phyloP scores from a whole-genome alignment of 768 basidiomycete genomes.

The Saitozyma sp. region DNA sequence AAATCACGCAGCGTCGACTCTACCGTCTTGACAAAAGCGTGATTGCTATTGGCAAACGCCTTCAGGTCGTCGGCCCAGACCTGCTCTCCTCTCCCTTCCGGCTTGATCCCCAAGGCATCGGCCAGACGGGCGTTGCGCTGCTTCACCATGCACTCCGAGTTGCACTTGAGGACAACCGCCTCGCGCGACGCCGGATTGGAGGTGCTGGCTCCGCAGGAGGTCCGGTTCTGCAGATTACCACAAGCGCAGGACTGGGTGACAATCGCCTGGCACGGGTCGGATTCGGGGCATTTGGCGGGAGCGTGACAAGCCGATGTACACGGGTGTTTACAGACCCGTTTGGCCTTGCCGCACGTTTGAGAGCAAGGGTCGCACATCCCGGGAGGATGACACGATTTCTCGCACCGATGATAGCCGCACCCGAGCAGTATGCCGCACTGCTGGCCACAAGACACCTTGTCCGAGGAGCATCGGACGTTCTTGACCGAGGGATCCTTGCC shows the following conservation, averaged over 20 bases:
- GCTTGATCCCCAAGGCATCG: constrained; percentile 84
- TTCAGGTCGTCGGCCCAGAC: constrained; percentile 66
- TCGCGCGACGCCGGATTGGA: constrained; percentile 57
- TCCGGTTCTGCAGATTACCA: constrained; percentile 72
- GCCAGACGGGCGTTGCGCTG: constrained; percentile 86
- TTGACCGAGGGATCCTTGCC: constrained; percentile 72
- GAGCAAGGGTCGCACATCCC: constrained; percentile 77
- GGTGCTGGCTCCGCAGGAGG: constrained; percentile 67
- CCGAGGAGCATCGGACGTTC: constrained; percentile 81
- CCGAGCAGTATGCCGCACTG: constrained; percentile 72
- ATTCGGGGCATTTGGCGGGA: constrained; percentile 78
- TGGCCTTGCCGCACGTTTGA: constrained; percentile 77
- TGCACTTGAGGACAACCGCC: constrained; percentile 66
- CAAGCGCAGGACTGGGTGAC: constrained; percentile 77
- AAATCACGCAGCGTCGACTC: constrained; percentile 82
- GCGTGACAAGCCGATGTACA: constrained; percentile 83
- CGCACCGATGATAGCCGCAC: constrained; percentile 90
- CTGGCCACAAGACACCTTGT: constrained; percentile 81
- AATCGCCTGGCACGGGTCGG: constrained; percentile 67
- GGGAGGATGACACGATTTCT: constrained; percentile 70
- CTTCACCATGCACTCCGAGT: constrained; percentile 75
- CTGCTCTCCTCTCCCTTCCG: constrained; percentile 36
- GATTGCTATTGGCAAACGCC: constrained; percentile 63
- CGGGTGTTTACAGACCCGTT: constrained; percentile 78
- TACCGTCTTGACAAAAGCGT: constrained; percentile 68